Percentiles rank a stretch among this genome's conserved stretches.
Evolutionary conservation across 2,329 filamentous ascomycete species (phyloP).

Genomic region (Neofusicoccum kwambonambiense): DNA sequence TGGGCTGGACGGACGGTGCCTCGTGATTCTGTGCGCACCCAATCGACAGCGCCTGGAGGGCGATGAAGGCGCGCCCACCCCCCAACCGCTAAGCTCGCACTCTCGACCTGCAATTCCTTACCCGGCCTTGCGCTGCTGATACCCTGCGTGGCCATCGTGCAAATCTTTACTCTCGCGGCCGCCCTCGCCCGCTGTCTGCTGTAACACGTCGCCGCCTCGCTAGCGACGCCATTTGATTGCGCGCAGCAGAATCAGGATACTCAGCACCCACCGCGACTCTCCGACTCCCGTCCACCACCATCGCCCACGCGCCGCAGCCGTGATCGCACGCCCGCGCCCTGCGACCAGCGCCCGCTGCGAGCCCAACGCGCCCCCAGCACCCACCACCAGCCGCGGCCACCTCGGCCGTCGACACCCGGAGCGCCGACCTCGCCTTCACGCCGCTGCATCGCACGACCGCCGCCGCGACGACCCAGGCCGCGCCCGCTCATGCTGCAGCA

Average conservation of each 20-base stretch:
- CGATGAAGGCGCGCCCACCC: conserved; percentile 8
- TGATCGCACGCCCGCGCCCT: conserved; percentile 21
- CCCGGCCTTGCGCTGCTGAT: conserved; percentile 15
- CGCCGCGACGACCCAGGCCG: conserved; percentile 1
- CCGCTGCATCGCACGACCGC: conserved; percentile 16
- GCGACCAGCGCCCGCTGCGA: conserved; percentile 1
- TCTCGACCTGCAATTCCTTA: conserved; percentile 14
- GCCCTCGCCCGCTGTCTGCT: not conserved
- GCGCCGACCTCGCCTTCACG: conserved; percentile 16
- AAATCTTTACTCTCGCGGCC: conserved; percentile 5
- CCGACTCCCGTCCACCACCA: conserved; percentile 21
- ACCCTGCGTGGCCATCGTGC: conserved; percentile 15
- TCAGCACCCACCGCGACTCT: conserved; percentile 16
- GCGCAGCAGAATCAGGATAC: conserved; percentile 18
- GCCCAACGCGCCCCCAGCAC: not conserved
- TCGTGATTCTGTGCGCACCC: conserved; percentile 15
- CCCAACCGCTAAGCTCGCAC: conserved; percentile 15
- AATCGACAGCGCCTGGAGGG: conserved; percentile 1
- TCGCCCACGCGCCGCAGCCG: conserved; percentile 19
- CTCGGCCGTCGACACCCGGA: conserved; percentile 15
- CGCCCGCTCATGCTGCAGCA: conserved; percentile 18
- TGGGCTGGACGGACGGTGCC: not conserved
- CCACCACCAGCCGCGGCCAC: not conserved
- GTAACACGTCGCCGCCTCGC: conserved; percentile 17
- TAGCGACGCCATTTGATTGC: conserved; percentile 20